Evolutionary conservation across 1,139 yeast genomes (phyloP).

Genomic region (Debaryomycetaceae sp.): DNA sequence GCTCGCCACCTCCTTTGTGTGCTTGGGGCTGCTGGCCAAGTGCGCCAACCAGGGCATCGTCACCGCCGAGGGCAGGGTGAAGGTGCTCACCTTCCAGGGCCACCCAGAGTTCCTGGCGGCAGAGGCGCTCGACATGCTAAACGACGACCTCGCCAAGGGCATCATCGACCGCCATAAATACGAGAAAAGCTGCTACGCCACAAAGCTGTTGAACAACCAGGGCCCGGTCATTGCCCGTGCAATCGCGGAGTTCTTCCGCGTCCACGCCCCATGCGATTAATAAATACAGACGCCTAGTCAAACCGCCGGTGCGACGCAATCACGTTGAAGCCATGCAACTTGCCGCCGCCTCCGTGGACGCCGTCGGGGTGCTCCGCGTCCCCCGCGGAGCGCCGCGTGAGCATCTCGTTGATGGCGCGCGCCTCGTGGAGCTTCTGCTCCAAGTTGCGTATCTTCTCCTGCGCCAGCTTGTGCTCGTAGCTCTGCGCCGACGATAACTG

Average conservation of each 20-base stretch:
- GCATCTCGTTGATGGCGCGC: slow-evolving; percentile 26
- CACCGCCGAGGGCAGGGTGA: slow-evolving; percentile 38
- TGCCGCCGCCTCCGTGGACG: slow-evolving; percentile 27
- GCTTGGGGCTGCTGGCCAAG: slow-evolving; percentile 49
- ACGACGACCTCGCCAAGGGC: slow-evolving; percentile 14
- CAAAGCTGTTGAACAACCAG: slow-evolving; percentile 30
- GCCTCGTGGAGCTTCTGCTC: slow-evolving; percentile 37
- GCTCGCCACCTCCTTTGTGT: slow-evolving; percentile 22
- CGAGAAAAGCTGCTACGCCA: slow-evolving; percentile 25
- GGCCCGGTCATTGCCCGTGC: slow-evolving; percentile 31
- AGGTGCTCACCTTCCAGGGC: slow-evolving; percentile 72
- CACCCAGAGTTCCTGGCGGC: slow-evolving; percentile 74
- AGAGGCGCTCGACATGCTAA: slow-evolving; percentile 25
- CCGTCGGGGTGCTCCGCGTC: slow-evolving; percentile 1
- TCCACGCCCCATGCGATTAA: slow-evolving; percentile 5
- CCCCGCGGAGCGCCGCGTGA: too few relatives aligned
- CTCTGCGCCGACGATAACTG: slow-evolving; percentile 33
- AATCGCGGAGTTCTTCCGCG: slow-evolving; percentile 23
- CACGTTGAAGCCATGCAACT: slow-evolving; percentile 38
- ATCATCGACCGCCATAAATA: slow-evolving; percentile 17
- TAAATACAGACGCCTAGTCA: too few relatives aligned
- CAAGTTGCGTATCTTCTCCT: slow-evolving; percentile 39
- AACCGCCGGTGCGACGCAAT: slow-evolving; percentile 37
- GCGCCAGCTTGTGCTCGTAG: slow-evolving; percentile 33
- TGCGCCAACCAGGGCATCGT: slow-evolving; percentile 62